Conservation (phyloP, 202 grass and related monocot species). For the Panicum virgatum region DNA sequence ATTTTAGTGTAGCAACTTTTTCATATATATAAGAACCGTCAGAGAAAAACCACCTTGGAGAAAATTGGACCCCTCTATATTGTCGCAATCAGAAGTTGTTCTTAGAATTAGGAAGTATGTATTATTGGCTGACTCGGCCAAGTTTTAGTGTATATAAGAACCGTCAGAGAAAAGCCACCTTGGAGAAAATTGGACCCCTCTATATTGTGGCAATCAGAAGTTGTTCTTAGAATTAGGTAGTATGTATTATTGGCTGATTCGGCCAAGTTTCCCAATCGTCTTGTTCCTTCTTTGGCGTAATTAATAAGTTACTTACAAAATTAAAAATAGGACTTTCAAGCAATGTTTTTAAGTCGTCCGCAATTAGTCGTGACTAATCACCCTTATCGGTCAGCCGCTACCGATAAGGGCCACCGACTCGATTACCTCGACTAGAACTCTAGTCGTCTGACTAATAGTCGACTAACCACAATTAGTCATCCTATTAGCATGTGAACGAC, state of each 20-base stretch:
- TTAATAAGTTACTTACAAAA: not conserved
- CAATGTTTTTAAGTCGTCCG: too few relatives aligned
- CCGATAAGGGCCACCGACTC: too few relatives aligned
- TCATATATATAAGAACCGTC: not conserved
- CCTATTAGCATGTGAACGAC: too few relatives aligned
- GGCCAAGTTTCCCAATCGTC: not conserved
- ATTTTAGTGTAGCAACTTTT: conserved; percentile 2
- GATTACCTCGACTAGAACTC: too few relatives aligned
- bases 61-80: not conserved
- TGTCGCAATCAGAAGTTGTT: not conserved
- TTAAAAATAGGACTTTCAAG: not conserved
- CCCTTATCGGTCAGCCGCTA: too few relatives aligned
- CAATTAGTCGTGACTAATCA: too few relatives aligned
- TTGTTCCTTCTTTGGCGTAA: not conserved
- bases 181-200: not conserved
- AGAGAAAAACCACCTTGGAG: not conserved
- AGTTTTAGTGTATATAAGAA: not conserved
- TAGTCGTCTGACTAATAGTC: too few relatives aligned
- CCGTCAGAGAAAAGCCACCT: not conserved
- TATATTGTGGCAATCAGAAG: not conserved
- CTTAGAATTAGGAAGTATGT: not conserved
- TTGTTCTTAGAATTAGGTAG: not conserved
- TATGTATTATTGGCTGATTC: not conserved
- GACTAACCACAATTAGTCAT: too few relatives aligned
- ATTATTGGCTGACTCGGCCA: too few relatives aligned